Evolutionary conservation across 2,329 filamentous ascomycete genomes (phyloP), one percentile per base, ranked within the genome.

Genomic region (Trichoderma pleuroti): DNA sequence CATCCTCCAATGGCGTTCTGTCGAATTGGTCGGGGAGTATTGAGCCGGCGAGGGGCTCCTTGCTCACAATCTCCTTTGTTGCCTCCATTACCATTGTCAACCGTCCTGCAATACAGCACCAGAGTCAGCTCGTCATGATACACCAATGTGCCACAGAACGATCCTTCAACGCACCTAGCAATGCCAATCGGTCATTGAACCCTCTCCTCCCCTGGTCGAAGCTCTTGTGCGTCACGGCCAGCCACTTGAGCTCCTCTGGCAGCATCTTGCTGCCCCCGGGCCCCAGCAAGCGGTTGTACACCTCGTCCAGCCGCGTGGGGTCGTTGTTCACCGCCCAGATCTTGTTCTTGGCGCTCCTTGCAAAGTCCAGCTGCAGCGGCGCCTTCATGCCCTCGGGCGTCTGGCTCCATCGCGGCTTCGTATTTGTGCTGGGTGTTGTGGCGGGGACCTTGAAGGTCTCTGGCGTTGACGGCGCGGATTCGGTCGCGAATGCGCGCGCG

Each of bases 161-260:
- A 42, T 26, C 2, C 12, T 4, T n/a, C 11, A 30, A 76, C 82
- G 60, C 87, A 97, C 93, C 95, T 68, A 97, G 84, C 78, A 93
- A 94, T n/a, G 94, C 93, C 81, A 99, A 84, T 73, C 93, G 89
- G 77, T 98, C 95, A 80, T 99, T 99, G 83, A 95, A 97, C 1
- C 95, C 95, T 85, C 94, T 91, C 77, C 93, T 87, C 66, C 94
- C 96, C 78, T 98, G 94, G 79, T 99, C 95, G 78, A 97, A 98
- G 82, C 94, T 98, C 88, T 98, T 98, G 82, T 98, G 96, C 74
- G 96, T 99, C 70, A 99, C 89, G 34, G 94, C 94, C 77, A 98
- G 84, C 96, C 96, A 99, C 84, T 98, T 98, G 73, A 96, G 86
- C 83, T 99, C 95, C 18, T 98, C 94, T 2, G 92, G 90, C 71